Base-by-base conservation (phyloP, 768 basidiomycete genomes). In the Pleurotus pulmonarius region DNA sequence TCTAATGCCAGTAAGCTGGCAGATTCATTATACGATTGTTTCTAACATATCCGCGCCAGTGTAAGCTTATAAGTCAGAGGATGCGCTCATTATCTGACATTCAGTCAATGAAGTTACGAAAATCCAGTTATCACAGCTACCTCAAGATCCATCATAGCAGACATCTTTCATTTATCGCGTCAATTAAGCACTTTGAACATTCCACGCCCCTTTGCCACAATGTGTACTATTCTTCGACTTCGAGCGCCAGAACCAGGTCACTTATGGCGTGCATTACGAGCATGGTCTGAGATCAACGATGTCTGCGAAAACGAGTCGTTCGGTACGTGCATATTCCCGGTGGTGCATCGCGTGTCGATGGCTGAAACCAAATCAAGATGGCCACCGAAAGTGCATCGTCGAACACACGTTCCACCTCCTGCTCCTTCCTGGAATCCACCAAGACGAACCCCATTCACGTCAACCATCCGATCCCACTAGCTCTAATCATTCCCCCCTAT, bases 351-450 rank as follows among this genome's bases (percentile, higher is more conserved):
- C 25, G 18, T 6, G 34, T 40, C 24, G 46, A 55, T 26, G 57
- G 46, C 29, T 34, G 29, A 34, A 34, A 34, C 29, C 2, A 34
- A 34, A 37, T 41, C 34, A 45, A 92, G 90, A 91, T 67, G 88
- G 89, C 16, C 83, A 87, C 64, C 80, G 82, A 56, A 86, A 83
- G 69, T 81, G 81, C 41, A 85, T 91, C 22, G 83, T 92, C 46
- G 87, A 91, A 65, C 91, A 92, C 67, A 90, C 87, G 1, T 77
- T 92, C 56, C 85, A 93, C 67, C 73, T 92, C 40, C 75, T 91
- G 53, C 72, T 92, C 58, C 78, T 92, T 49, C 91, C 92, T 1
- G 86, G 84, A 57, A 75, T 88, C 65, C 86, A 88, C 69, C 70
- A 74, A 59, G 75, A 79, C 63, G 73, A 73, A 25, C 70, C 69